A percentile compares a stretch with the other conserved stretches of the same genome.
phyloP scores from a whole-genome alignment of 371 early-diverging fungal species.

The Smittium mucronatum region DNA sequence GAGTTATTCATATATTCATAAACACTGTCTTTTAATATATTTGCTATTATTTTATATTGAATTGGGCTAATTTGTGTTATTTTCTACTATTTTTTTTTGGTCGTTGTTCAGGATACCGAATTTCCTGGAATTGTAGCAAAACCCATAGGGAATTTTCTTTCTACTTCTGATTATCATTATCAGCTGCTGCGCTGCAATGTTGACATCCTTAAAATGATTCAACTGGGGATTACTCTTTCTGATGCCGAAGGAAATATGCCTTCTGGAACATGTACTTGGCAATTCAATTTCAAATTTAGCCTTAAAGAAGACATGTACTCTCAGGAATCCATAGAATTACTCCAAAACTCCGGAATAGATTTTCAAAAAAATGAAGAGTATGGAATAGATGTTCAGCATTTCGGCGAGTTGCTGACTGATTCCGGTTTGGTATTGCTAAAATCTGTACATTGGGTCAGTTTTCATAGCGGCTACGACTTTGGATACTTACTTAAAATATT shows the following conservation, averaged over 20 bases:
- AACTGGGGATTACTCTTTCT: constrained; percentile 95
- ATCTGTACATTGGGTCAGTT: constrained; percentile 96
- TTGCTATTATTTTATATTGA: too few relatives aligned
- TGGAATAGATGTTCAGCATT: constrained; percentile 95
- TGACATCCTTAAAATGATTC: constrained; percentile 96
- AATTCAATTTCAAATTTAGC: constrained; percentile 99
- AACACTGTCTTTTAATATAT: too few relatives aligned
- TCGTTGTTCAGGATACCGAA: constrained; percentile 79
- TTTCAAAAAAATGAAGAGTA: constrained; percentile 92
- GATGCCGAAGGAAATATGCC: constrained; percentile 90
- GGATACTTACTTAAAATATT: constrained; percentile 96
- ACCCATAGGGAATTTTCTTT: constrained; percentile 92
- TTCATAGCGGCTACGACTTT: constrained; percentile 99
- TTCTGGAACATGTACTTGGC: constrained; percentile 89
- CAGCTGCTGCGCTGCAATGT: constrained; percentile 98
- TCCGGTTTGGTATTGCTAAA: constrained; percentile 91
- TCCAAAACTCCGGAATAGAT: constrained; percentile 95
- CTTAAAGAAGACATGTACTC: constrained; percentile 96
- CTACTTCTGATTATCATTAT: constrained; percentile 94
- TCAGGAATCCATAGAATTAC: constrained; percentile 96
- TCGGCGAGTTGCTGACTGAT: constrained; percentile 95
- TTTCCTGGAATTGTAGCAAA: constrained; percentile 99
- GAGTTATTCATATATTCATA: too few relatives aligned
- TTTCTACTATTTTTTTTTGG: constrained; percentile 8
- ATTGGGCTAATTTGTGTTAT: too few relatives aligned